phyloP scores from a whole-genome alignment of 1,284 basidiomycete genomes.

The Ganoderma multipileum region DNA sequence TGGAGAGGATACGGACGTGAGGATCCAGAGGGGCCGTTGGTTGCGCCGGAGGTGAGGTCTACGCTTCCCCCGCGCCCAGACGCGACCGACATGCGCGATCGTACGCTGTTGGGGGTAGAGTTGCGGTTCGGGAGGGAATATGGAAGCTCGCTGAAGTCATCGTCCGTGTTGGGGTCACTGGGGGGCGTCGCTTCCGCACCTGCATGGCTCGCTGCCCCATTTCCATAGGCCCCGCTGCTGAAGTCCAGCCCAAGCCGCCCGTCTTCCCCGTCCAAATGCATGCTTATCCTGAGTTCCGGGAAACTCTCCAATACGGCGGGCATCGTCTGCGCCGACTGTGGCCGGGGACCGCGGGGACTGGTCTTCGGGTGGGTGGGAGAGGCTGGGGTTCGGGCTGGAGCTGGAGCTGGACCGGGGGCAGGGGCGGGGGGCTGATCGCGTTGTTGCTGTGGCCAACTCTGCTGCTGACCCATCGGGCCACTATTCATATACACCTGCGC shows the following conservation, averaged over 20 bases:
- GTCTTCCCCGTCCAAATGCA: constrained; percentile 57
- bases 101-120: constrained; percentile 38
- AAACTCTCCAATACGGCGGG: constrained; percentile 28
- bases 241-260: constrained; percentile 68
- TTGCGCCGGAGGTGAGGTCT: constrained; percentile 28
- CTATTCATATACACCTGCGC: constrained; percentile 68
- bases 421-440: constrained; percentile 16
- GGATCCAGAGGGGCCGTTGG: constrained; percentile 35
- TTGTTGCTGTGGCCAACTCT: constrained; percentile 20
- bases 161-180: constrained; percentile 49
- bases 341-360: constrained; percentile 27
- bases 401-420: constrained; percentile 16
- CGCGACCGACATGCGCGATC: constrained; percentile 37
- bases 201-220: constrained; percentile 40
- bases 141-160: constrained; percentile 66
- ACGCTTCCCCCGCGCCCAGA: constrained; percentile 34
- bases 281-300: constrained; percentile 48
- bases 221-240: constrained; percentile 29
- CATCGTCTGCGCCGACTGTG: constrained; percentile 22
- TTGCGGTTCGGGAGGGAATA: constrained; percentile 46
- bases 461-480: constrained; percentile 36
- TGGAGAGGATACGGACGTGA: constrained; percentile 54
- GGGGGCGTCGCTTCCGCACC: constrained; percentile 37
- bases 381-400: constrained; percentile 16
- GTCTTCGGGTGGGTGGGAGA: constrained; percentile 10